Evolutionary conservation across 2,329 filamentous ascomycete species (phyloP).

Genomic region (Lizonia empirigonia): DNA sequence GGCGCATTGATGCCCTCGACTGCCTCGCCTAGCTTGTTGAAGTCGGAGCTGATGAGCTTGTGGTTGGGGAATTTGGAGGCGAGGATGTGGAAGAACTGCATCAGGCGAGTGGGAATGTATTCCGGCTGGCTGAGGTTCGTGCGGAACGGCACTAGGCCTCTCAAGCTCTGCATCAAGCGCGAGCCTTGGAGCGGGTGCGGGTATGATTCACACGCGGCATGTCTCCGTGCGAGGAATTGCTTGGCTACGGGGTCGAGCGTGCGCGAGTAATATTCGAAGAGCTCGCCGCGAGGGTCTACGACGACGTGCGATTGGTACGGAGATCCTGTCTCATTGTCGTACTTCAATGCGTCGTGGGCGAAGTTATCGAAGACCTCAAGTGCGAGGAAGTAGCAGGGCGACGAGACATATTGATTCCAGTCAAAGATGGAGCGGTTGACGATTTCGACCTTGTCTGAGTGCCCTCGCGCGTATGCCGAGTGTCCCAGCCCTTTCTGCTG

Average conservation of each 20-base stretch:
- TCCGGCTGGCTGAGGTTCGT: constrained; percentile 81
- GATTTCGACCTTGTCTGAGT: constrained; percentile 86
- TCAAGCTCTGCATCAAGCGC: constrained; percentile 64
- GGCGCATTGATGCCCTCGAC: constrained; percentile 86
- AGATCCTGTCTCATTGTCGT: constrained; percentile 78
- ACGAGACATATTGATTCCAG: constrained; percentile 85
- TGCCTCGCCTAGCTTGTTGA: constrained; percentile 82
- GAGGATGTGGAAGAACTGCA: constrained; percentile 96
- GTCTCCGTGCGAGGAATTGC: constrained; percentile 82
- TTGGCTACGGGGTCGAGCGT: constrained; percentile 80
- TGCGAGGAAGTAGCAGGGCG: constrained; percentile 95
- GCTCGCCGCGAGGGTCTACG: constrained; percentile 82
- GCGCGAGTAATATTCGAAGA: constrained; percentile 90
- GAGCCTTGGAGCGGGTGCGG: constrained; percentile 66
- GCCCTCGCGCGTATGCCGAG: constrained; percentile 72
- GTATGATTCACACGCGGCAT: constrained; percentile 69
- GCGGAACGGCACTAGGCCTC: constrained; percentile 69
- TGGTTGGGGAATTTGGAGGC: constrained; percentile 88
- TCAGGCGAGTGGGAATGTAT: constrained; percentile 90
- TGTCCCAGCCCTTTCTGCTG: constrained; percentile 74
- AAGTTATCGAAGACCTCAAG: constrained; percentile 99
- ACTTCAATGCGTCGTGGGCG: constrained; percentile 90
- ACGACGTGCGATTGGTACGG: constrained; percentile 89
- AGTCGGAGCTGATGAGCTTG: constrained; percentile 86
- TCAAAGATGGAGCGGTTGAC: constrained; percentile 95